Percentiles rank a stretch among this genome's conserved stretches.
phyloP scores from a whole-genome alignment of 2,329 filamentous ascomycete genomes.

The Tolypocladium pustulatum region DNA sequence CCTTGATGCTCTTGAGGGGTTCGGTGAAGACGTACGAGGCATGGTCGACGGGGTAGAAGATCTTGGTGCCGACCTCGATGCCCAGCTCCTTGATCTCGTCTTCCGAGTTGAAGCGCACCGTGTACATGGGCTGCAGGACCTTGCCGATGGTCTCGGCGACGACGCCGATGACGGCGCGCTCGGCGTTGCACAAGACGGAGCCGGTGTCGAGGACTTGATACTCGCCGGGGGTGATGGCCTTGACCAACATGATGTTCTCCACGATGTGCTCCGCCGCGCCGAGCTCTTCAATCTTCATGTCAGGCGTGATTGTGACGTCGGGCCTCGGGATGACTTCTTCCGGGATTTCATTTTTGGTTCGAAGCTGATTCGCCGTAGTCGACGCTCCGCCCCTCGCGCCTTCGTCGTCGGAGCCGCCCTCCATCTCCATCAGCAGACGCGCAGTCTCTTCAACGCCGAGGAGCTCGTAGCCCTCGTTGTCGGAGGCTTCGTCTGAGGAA shows the following conservation, averaged over 20 bases:
- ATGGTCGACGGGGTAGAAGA: conserved; percentile 73
- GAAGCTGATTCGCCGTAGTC: conserved; percentile 38
- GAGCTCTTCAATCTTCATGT: conserved; percentile 67
- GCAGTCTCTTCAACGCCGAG: conserved; percentile 76
- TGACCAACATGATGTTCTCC: conserved; percentile 68
- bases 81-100: conserved; percentile 58
- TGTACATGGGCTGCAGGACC: conserved; percentile 79
- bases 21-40: conserved; percentile 82
- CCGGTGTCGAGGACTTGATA: conserved; percentile 77
- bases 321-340: conserved; percentile 62
- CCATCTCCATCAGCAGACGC: conserved; percentile 73
- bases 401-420: conserved; percentile 71
- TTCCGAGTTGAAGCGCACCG: conserved; percentile 60
- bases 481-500: conserved; percentile 44
- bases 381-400: conserved; percentile 37
- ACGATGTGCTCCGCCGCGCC: conserved; percentile 69
- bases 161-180: conserved; percentile 67
- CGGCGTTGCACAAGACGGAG: conserved; percentile 69
- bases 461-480: conserved; percentile 56
- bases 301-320: conserved; percentile 63
- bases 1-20: conserved; percentile 67
- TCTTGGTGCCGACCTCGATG: conserved; percentile 54
- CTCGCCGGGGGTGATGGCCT: conserved; percentile 67
- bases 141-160: conserved; percentile 80
- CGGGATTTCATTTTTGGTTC: conserved; percentile 70